Evolutionary conservation across 1,284 basidiomycete species (phyloP).

Genomic region (Baeospora myosura): DNA sequence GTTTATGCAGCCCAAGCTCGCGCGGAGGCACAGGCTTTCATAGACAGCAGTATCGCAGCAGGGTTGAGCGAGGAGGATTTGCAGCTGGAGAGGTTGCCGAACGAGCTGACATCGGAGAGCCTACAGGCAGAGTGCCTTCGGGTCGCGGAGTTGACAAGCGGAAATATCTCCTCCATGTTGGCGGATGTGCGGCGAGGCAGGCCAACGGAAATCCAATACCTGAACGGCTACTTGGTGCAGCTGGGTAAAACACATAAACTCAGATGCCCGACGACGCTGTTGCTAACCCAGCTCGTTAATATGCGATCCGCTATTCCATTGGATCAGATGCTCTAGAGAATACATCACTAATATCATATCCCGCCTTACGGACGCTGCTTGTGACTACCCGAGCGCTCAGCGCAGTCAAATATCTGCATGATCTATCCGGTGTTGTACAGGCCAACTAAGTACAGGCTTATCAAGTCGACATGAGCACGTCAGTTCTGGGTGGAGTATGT

Average conservation of each 20-base stretch:
- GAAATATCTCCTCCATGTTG: conserved; percentile 77
- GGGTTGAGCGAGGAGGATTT: conserved; percentile 22
- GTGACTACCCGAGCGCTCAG: too few species aligned
- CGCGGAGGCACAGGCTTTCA: conserved; percentile 34
- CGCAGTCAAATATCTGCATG: too few species aligned
- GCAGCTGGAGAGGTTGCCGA: conserved; percentile 34
- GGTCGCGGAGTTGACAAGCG: conserved; percentile 47
- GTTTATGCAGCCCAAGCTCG: conserved; percentile 48
- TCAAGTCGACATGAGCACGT: too few species aligned
- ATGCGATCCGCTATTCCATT: conserved; percentile 34
- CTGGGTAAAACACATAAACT: conserved; percentile 61
- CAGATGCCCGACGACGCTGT: conserved; percentile 54
- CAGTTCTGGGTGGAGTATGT: conserved; percentile 23
- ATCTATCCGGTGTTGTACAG: too few species aligned
- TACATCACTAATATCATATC: too few species aligned
- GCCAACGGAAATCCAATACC: conserved; percentile 71
- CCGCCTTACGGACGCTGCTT: too few species aligned
- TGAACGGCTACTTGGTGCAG: conserved; percentile 79
- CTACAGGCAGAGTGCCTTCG: conserved; percentile 47
- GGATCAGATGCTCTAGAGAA: conserved; percentile 2
- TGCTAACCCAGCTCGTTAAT: conserved; percentile 57
- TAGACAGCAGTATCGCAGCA: too few species aligned
- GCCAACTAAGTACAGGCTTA: too few species aligned
- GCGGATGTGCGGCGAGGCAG: conserved; percentile 54
- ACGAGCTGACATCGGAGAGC: conserved; percentile 27